Evolutionary conservation across 371 early-diverging fungal genomes (phyloP).

Genomic region (Parasitella parasitica): DNA sequence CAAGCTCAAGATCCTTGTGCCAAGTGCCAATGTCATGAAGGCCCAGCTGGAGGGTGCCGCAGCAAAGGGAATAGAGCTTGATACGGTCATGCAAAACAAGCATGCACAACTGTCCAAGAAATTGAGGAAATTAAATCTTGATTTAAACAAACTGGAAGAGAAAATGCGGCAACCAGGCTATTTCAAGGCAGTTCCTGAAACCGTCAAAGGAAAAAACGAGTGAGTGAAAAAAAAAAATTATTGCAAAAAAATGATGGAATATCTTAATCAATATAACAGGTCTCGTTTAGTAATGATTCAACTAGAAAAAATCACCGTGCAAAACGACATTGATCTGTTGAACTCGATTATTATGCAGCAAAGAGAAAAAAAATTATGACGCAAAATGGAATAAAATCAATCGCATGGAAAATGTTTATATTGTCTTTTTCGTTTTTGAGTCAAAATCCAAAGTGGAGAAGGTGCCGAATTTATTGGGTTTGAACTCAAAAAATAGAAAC

Average conservation of each 20-base stretch:
- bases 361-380: background rate
- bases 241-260: too few species aligned
- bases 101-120: conserved; percentile 30
- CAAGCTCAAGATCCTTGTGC: conserved; percentile 48
- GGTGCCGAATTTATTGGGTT: conserved; percentile 13
- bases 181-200: conserved; percentile 36
- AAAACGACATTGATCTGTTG: conserved; percentile 31
- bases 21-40: conserved; percentile 36
- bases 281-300: conserved; percentile 22
- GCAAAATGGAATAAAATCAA: background rate
- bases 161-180: conserved; percentile 43
- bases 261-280: too few species aligned
- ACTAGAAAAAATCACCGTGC: conserved; percentile 27
- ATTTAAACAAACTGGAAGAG: conserved; percentile 32
- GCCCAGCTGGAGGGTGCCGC: conserved; percentile 39
- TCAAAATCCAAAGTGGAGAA: conserved; percentile 3
- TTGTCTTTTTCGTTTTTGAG: conserved; percentile 9
- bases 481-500: conserved; percentile 3
- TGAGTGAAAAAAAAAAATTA: too few species aligned
- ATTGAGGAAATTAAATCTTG: conserved; percentile 31
- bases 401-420: conserved; percentile 1
- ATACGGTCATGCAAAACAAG: conserved; percentile 21
- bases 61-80: conserved; percentile 29
- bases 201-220: conserved; percentile 46
- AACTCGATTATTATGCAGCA: conserved; percentile 8